Base-by-base conservation (phyloP, 1,139 yeast genomes). In the Meyerozyma sp. region DNA sequence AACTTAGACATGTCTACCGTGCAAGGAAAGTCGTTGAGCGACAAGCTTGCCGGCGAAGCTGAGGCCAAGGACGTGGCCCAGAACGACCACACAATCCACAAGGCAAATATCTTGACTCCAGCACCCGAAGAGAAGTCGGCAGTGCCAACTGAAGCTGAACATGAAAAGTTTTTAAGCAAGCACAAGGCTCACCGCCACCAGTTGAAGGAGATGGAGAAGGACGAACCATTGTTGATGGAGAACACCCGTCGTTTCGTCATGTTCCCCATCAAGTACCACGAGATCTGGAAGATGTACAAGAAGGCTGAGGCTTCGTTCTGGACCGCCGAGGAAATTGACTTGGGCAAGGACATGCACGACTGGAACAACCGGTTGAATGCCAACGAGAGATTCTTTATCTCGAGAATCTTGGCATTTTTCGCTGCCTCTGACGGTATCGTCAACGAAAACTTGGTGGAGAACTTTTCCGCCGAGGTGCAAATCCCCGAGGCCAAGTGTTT, bases 251-350 rank as follows among this genome's bases (percentile, higher is more conserved):
- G 98, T 62, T 93, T 90, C 62, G 98, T 93, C 44, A 74, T 93
- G 57, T 94, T 93, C 82, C 99, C 99, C 52, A 90, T 93, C 70
- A 87, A 88, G 70, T 94, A 90, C 73, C 94, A 91, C 65, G 98
- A 93, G 72, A 87, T 94, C 61, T 93, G 98, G 98, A 96, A 91
- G 67, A 93, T 95, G 79, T 93, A 93, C 73, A 93, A 93, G 76
- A 90, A 91, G 72, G 97, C 98, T 37, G 98, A 93, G 75, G 98
- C 98, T 21, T 89, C 97, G 10, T 93, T 93, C 79, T 93, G 99
- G 99, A 93, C 98, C 42, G 97, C 98, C 44, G 99, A 93, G 74
- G 99, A 93, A 73, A 90, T 94, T 55, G 99, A 93, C 67, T 77
- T 93, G 55, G 83, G 95, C 50, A 93, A 93, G 75, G 99, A 93